Percentiles rank a stretch among this genome's conserved stretches.
These are phyloP conservation scores for Globisporangium paddicum DNA, from an alignment of 352 stramenopile genomes.

Conservation along the genomic window DNA sequence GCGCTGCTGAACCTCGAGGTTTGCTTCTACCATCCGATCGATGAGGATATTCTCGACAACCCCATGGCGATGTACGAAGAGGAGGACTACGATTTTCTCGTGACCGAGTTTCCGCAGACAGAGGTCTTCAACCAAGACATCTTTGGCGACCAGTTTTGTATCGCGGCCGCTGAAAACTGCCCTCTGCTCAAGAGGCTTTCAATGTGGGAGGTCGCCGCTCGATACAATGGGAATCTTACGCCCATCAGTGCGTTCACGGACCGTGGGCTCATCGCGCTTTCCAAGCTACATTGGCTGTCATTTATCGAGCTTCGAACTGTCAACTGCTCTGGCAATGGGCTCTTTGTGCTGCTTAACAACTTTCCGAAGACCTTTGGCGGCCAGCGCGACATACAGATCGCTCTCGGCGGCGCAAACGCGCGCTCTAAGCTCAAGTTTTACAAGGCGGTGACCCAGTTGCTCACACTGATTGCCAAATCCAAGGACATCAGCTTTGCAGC, in stretches of 20 bases:
- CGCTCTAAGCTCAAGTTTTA: conserved; percentile 29
- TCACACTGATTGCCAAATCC: conserved; percentile 17
- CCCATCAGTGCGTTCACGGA: conserved; percentile 34
- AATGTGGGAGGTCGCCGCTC: conserved; percentile 22
- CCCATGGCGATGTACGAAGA: conserved; percentile 19
- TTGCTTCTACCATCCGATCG: conserved; percentile 29
- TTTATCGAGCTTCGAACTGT: conserved; percentile 25
- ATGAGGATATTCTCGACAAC: conserved; percentile 20
- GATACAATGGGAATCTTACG: conserved; percentile 17
- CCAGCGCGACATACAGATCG: conserved; percentile 24
- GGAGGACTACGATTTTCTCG: conserved; percentile 19
- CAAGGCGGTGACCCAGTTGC: conserved; percentile 20
- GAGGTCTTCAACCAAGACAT: conserved; percentile 28
- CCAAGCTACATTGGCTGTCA: conserved; percentile 21
- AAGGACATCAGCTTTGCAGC: conserved; percentile 19
- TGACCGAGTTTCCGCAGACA: conserved; percentile 15
- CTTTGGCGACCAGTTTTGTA: conserved; percentile 38
- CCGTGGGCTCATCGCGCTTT: conserved; percentile 20
- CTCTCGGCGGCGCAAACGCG: conserved; percentile 12
- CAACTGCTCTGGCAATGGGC: conserved; percentile 27
- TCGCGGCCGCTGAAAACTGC: conserved; percentile 15
- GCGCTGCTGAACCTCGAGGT: conserved; percentile 29
- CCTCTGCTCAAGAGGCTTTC: conserved; percentile 25
- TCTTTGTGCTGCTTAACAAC: conserved; percentile 32
- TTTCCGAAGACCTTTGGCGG: conserved; percentile 17